Percentiles rank a stretch among this genome's conserved stretches.
Evolutionary conservation across 2,329 filamentous ascomycete genomes (phyloP).

Genomic region (Botrytis aclada): DNA sequence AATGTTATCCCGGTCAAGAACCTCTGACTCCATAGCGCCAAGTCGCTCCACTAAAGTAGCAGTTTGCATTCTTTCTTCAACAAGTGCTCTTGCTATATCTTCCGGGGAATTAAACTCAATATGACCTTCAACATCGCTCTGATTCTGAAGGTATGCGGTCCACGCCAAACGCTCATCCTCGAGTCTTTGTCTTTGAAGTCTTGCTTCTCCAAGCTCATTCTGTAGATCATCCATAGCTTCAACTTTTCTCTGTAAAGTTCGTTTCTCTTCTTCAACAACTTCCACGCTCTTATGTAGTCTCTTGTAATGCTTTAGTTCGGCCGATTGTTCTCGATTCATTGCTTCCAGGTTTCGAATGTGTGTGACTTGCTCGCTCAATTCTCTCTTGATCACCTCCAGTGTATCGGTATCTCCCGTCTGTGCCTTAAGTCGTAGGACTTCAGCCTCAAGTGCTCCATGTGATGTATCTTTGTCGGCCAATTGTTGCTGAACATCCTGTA

Average conservation of each 20-base stretch:
- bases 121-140: conserved; percentile 56
- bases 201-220: conserved; percentile 72
- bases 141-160: conserved; percentile 77
- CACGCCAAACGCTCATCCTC: conserved; percentile 87
- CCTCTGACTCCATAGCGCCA: conserved; percentile 74
- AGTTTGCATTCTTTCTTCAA: conserved; percentile 77
- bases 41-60: conserved; percentile 77
- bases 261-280: conserved; percentile 93
- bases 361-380: conserved; percentile 87
- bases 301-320: conserved; percentile 77
- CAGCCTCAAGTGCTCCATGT: conserved; percentile 74
- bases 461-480: conserved; percentile 66
- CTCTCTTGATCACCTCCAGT: conserved; percentile 77
- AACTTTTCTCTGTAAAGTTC: conserved; percentile 72
- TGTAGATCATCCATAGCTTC: conserved; percentile 72
- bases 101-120: conserved; percentile 85
- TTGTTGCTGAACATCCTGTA: conserved; percentile 36
- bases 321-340: conserved; percentile 72
- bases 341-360: conserved; percentile 84
- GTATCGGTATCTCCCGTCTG: conserved; percentile 85
- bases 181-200: conserved; percentile 78
- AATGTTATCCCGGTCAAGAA: conserved; percentile 71
- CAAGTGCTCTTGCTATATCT: conserved; percentile 76
- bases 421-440: conserved; percentile 79
- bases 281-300: conserved; percentile 84